Evolutionary conservation across 805 yeast genomes (phyloP).

Genomic region (Millerozyma acaciae): DNA sequence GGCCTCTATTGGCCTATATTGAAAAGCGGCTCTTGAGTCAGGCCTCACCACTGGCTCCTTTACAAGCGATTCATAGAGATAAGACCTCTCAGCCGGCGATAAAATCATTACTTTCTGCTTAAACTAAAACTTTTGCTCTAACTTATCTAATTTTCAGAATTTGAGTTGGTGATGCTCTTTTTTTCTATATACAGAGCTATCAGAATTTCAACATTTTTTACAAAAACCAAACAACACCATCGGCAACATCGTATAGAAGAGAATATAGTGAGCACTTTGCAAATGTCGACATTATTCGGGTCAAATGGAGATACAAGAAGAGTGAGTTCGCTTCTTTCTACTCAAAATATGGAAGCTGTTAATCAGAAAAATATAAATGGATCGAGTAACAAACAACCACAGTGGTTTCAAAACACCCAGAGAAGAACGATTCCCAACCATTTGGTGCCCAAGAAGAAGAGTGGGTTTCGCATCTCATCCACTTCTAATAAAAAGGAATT

Average conservation of each 20-base stretch:
- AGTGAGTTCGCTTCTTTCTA: neutral
- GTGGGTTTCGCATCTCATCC: slow-evolving; percentile 34
- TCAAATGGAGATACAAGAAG: slow-evolving; percentile 2
- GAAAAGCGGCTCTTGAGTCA: slow-evolving; percentile 72
- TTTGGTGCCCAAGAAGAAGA: slow-evolving; percentile 36
- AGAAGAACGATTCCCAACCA: slow-evolving; percentile 40
- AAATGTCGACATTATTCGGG: slow-evolving; percentile 12
- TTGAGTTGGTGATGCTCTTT: too few species aligned
- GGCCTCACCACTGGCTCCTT: slow-evolving; percentile 67
- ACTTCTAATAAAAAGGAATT: slow-evolving; percentile 14
- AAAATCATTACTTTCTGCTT: too few species aligned
- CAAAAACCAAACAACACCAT: too few species aligned
- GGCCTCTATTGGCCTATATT: slow-evolving; percentile 84
- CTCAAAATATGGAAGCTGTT: neutral
- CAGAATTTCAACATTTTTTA: too few species aligned
- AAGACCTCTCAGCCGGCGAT: slow-evolving; percentile 74
- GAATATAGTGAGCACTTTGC: slow-evolving; percentile 1
- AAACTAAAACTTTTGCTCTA: too few species aligned
- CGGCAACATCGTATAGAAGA: neutral
- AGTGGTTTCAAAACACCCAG: slow-evolving; percentile 35
- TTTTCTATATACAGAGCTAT: too few species aligned
- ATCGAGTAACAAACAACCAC: slow-evolving; percentile 18
- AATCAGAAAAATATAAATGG: slow-evolving; percentile 6
- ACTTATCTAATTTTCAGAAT: too few species aligned
- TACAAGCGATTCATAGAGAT: slow-evolving; percentile 67